Conservation (phyloP, 345 rosid species). For the Rubroshorea leprosula region DNA sequence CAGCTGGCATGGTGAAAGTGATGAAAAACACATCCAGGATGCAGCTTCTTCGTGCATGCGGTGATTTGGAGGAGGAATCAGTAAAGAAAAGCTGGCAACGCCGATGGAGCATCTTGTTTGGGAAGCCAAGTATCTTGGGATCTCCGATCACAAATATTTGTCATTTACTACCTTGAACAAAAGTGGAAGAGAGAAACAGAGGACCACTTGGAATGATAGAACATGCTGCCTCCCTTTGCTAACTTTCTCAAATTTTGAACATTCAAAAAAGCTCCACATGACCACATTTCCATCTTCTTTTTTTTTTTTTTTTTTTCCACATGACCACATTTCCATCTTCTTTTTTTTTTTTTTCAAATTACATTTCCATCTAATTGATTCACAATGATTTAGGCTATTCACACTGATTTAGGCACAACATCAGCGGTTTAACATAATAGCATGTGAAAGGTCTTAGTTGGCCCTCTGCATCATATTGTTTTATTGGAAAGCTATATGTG, state of each 20-base stretch:
- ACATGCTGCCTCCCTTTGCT: not conserved
- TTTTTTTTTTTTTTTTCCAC: too few species aligned
- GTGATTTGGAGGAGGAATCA: not conserved
- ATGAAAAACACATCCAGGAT: not conserved
- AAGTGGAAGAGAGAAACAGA: conserved; percentile 3
- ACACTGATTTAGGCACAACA: too few species aligned
- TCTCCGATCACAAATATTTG: conserved; percentile 21
- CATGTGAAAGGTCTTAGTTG: too few species aligned
- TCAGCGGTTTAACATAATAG: too few species aligned
- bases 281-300: too few species aligned
- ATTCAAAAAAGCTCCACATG: not conserved
- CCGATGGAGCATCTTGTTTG: conserved; percentile 3
- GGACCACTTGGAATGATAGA: conserved; percentile 18
- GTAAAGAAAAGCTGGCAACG: not conserved
- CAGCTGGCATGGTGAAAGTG: too few species aligned
- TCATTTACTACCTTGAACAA: conserved; percentile 21
- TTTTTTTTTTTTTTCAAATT: too few species aligned
- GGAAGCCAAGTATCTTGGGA: conserved; percentile 16
- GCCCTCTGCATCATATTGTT: too few species aligned
- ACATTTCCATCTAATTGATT: too few species aligned
- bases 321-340: too few species aligned
- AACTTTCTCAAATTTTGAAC: conserved; percentile 8
- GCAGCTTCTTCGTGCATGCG: not conserved
- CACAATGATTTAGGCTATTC: too few species aligned
- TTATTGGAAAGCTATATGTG: too few species aligned